Evolutionary conservation across 2,329 filamentous ascomycete genomes (phyloP).

Genomic region (Fusarium incarnatum): DNA sequence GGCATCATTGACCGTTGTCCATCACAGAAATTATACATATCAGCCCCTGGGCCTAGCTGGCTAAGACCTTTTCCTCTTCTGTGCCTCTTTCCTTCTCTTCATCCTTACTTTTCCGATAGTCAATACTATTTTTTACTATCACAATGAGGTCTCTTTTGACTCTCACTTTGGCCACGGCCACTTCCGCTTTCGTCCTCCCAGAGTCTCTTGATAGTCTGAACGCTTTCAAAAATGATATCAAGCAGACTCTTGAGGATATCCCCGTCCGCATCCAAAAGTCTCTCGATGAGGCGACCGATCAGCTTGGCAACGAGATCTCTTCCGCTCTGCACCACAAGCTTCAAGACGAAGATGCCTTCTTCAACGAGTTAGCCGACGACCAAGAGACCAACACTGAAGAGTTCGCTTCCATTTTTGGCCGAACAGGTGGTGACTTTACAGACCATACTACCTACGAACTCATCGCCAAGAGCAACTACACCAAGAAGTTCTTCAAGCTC

Average conservation of each 20-base stretch:
- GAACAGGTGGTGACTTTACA: slow-evolving; percentile 53
- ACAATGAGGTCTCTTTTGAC: slow-evolving; percentile 37
- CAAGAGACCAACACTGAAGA: background rate
- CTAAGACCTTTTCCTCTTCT: background rate
- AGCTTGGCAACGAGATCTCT: slow-evolving; percentile 25
- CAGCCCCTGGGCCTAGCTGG: background rate
- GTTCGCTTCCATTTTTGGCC: slow-evolving; percentile 1
- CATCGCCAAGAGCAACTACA: slow-evolving; percentile 80
- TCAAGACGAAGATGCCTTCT: slow-evolving; percentile 18
- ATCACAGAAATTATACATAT: background rate
- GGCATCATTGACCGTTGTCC: slow-evolving; percentile 28
- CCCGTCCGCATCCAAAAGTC: slow-evolving; percentile 13
- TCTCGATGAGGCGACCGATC: slow-evolving; percentile 31
- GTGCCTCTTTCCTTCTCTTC: background rate
- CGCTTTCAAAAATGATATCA: slow-evolving; percentile 17
- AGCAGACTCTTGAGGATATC: slow-evolving; percentile 16
- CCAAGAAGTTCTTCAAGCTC: slow-evolving; percentile 80
- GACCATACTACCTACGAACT: slow-evolving; percentile 84
- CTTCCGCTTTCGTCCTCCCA: slow-evolving; percentile 38
- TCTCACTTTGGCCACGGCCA: slow-evolving; percentile 38
- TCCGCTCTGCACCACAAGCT: slow-evolving; percentile 22
- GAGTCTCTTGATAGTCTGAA: slow-evolving; percentile 17
- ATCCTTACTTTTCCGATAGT: background rate
- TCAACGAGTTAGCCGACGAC: background rate
- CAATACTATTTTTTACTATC: background rate